Evolutionary conservation across 441 rosid genomes (phyloP), one percentile per base, ranked within the genome.

Genomic region (Corymbia calophylla): DNA sequence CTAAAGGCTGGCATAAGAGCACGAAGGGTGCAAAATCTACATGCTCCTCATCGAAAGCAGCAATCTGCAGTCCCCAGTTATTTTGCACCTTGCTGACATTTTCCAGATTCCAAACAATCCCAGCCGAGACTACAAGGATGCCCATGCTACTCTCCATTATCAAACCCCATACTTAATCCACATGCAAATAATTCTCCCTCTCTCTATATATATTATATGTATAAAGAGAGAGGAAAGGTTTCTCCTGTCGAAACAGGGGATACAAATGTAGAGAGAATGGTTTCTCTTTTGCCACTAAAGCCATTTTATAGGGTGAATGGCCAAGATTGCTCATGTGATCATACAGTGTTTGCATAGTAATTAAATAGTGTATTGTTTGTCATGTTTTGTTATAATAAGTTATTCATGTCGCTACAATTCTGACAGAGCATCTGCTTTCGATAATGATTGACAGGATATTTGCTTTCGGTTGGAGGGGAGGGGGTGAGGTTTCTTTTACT

Each of bases 351-450:
- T 0, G 29, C 14, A 56, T 2, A 19, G 17, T 4, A 39, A n/a
- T 64, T 16, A 9, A n/a, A 64, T 3, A 3, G 73, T 16, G 62
- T 56, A 5, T 31, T 31, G 6, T 64, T 35, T 15, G 2, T 7
- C 39, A 3, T 64, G 21, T 64, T 0, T 8, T 64, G 21, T 6
- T 4, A 8, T 2, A 66, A 0, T 8, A 15, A 11, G 39, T 31
- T 31, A 7, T 0, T 8, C 39, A 0, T 15, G 6, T 3, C 21
- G 0, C 1, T 29, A 64, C 35, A 2, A 9, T 64, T n/a, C 8
- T 15, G 15, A 31, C 1, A 15, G 0, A n/a, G 4, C 70, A 64
- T 64, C 4, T 29, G 0, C 70, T 64, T 64, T 14, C 5, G 3
- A 7, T n/a, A 5, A 9, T 29, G 19, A 64, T 6, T 6, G 70